Base-by-base conservation (phyloP, 1,139 yeast species). In the Magnusiomyces tetraspermus region DNA sequence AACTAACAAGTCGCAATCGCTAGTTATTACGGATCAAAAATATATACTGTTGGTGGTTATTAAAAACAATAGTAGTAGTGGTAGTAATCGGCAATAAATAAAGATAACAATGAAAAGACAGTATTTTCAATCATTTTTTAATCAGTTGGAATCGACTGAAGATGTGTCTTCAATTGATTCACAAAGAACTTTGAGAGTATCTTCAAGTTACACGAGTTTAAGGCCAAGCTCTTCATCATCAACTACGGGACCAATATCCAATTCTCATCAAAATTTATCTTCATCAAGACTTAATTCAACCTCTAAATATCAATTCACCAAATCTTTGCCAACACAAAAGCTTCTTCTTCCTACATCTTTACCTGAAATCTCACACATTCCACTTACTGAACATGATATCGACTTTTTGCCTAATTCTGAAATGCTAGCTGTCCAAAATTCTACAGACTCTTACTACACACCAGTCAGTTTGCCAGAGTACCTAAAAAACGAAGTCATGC, bases 21-120 rank as follows among this genome's bases (percentile, higher is more conserved):
- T 46, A 3, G 13, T 46, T 15, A 46, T 46, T 23, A 46, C 49
- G 11, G 46, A 46, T 22, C 28, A 46, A 21, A 46, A 46, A 28
- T 26, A 46, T 31, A 36, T 46, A 22, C 31, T 46, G 13, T 36
- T 33, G 15, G 23, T 37, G 2, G 49, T 46, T 17, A 23, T 46
- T 36, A 31, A 33, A 11, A 26, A n/a, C 10, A 11, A 8, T 36
- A 8, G 23, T 17, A 17, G 33, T n/a, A n/a, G n/a, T n/a, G n/a
- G n/a, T n/a, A n/a, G n/a, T n/a, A n/a, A n/a, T n/a, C n/a, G n/a
- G n/a, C n/a, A n/a, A 4, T 15, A 15, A 15, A 5, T 33, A 33
- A 6, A 4, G 5, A 8, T 4, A 8, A 33, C 10, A 33, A 33
- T 33, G 38, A 33, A 15, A 33, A 15, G 38, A 8, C 38, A 33